These are phyloP conservation scores for Cyamopsis tetragonoloba DNA, from an alignment of 306 rosid species.

Conservation along the genomic window DNA sequence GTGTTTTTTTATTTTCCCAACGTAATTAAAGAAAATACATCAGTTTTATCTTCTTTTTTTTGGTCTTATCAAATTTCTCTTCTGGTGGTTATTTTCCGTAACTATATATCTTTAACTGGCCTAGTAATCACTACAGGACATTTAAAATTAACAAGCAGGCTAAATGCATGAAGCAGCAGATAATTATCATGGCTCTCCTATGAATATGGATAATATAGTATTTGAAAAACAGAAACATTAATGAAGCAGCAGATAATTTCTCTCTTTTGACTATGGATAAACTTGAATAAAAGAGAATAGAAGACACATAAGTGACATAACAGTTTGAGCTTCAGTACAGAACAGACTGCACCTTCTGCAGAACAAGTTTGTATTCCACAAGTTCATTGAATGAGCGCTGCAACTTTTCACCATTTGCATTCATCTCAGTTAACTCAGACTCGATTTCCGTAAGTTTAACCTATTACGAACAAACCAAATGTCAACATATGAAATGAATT, in stretches of 20 bases:
- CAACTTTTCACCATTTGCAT: slow-evolving; percentile 89
- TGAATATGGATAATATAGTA: background rate
- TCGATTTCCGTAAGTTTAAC: slow-evolving; percentile 88
- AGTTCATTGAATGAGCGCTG: slow-evolving; percentile 88
- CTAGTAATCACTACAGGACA: background rate
- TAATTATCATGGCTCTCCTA: background rate
- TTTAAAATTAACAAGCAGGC: background rate
- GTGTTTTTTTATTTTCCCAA: background rate
- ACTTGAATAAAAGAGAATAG: background rate
- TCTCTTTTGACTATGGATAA: background rate
- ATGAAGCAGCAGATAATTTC: background rate
- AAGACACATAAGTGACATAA: too few species aligned
- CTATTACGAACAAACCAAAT: slow-evolving; percentile 37
- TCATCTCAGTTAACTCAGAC: slow-evolving; percentile 80
- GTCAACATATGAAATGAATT: slow-evolving; percentile 4
- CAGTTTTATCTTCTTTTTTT: background rate
- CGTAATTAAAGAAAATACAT: background rate
- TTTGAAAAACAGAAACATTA: too few species aligned
- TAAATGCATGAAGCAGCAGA: background rate
- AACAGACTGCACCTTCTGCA: slow-evolving; percentile 67
- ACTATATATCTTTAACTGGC: slow-evolving; percentile 13
- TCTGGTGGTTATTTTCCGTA: background rate
- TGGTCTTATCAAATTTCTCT: too few species aligned
- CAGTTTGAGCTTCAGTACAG: background rate
- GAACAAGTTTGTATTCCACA: slow-evolving; percentile 80